Conservation (phyloP, 2,329 filamentous ascomycete genomes). For the Elsinoe ampelina region DNA sequence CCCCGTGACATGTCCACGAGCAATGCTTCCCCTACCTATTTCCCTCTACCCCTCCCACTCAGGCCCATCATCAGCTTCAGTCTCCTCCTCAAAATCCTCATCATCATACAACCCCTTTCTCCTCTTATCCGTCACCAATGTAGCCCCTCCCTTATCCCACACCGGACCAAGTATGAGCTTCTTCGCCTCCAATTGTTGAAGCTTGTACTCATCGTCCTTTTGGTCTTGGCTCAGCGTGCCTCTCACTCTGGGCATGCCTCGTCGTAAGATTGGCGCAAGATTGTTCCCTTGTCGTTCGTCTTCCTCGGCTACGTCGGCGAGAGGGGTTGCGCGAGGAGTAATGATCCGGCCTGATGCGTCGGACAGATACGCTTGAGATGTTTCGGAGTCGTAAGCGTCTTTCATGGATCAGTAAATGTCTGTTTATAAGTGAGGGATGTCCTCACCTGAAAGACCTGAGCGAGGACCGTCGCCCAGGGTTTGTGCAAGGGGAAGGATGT, state of each 20-base stretch:
- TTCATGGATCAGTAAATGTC: slow-evolving; percentile 18
- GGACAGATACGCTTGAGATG: slow-evolving; percentile 40
- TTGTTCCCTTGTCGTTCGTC: slow-evolving; percentile 6
- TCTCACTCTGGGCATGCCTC: slow-evolving; percentile 8
- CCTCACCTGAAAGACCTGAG: slow-evolving; percentile 48
- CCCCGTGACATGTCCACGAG: neutral
- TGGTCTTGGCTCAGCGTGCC: slow-evolving; percentile 5
- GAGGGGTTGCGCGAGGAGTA: slow-evolving; percentile 30
- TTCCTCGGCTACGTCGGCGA: slow-evolving; percentile 5
- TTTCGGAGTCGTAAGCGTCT: slow-evolving; percentile 29
- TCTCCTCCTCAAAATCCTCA: slow-evolving; percentile 39
- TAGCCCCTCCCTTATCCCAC: slow-evolving; percentile 45
- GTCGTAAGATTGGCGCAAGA: neutral
- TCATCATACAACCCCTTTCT: slow-evolving; percentile 42
- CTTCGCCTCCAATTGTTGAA: slow-evolving; percentile 41
- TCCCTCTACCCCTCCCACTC: neutral
- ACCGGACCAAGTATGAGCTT: slow-evolving; percentile 45
- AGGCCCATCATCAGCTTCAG: slow-evolving; percentile 21
- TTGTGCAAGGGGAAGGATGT: slow-evolving; percentile 48
- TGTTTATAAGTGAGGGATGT: neutral
- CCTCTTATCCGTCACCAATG: slow-evolving; percentile 44
- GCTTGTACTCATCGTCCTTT: slow-evolving; percentile 29
- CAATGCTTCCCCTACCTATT: neutral
- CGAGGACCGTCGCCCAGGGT: slow-evolving; percentile 51
- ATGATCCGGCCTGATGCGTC: slow-evolving; percentile 39